Evolutionary conservation across 164 flowering plant species (phyloP), one percentile per base, ranked within the genome.

Genomic region (Liquidambar formosana): DNA sequence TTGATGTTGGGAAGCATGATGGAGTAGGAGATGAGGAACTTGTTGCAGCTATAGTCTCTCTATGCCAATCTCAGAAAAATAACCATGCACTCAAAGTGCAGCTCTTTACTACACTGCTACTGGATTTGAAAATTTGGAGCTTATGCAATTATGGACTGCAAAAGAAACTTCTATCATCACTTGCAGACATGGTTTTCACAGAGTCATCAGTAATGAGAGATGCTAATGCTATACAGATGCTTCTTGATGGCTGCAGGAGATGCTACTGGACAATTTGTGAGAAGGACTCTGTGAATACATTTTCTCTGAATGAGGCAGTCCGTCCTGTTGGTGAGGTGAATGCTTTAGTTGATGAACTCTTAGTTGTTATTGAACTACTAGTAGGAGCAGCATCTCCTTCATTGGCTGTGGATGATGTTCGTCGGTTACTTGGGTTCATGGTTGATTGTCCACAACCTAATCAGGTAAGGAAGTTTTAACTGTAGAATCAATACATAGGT

Each of bases 151-250:
- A 96, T 78, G 98, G 97, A 61, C 65, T 96, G 25, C 99, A 96
- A 79, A 96, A 96, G 79, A 96, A 96, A 80, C 98, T 96, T 66
- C 79, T 96, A 10, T 93, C 99, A 21, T 96, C 98, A 25, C 91
- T 96, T 70, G 96, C 95, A 43, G 99, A 96, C 82, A 96, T 96
- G 98, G 99, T 96, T 75, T 96, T 96, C 81, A 88, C 97, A 14
- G 98, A 93, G 80, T 82, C 97, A 57, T 82, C 81, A 63, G 94
- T 84, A 16, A 90, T 96, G 99, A 81, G 95, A 64, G 98, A 90
- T 81, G 98, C 98, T 41, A 93, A 92, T 80, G 99, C 97, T 70
- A 85, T 96, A 71, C 98, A 96, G 83, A 86, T 87, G 92, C 99
- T 96, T 79, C 90, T 96, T 64, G 99, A 96, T 85, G 93, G 98